Conservation (phyloP, 73 alveolate genomes). For the Stentor roeselii region DNA sequence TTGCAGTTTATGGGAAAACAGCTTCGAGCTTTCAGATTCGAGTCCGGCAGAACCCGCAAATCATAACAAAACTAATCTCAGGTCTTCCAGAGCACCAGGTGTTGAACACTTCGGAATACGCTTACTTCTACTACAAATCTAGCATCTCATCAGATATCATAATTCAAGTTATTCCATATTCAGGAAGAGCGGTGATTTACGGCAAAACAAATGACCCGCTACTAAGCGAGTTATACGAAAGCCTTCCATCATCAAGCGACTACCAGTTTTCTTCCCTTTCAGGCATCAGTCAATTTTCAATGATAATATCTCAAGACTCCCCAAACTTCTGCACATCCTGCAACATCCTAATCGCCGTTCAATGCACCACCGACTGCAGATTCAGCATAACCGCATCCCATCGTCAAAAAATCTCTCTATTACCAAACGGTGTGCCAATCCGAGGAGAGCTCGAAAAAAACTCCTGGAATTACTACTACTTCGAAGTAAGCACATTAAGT, state of each 20-base stretch:
- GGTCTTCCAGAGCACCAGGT: not conserved
- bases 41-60: not conserved
- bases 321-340: not conserved
- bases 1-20: not conserved
- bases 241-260: not conserved
- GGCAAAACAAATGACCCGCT: not conserved
- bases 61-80: not conserved
- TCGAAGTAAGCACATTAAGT: not conserved
- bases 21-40: not conserved
- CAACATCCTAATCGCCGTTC: not conserved
- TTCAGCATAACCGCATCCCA: not conserved
- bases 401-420: not conserved
- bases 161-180: not conserved
- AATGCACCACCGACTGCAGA: not conserved
- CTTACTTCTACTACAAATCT: not conserved
- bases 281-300: not conserved
- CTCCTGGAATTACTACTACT: not conserved
- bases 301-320: not conserved
- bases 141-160: not conserved
- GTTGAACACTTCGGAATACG: not conserved
- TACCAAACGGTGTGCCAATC: not conserved
- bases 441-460: not conserved
- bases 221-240: not conserved
- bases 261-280: not conserved
- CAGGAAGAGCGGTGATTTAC: not conserved